Evolutionary conservation across 148 eudicot genomes (phyloP), one percentile per base, ranked within the genome.

Genomic region (Rhododendron simsii): DNA sequence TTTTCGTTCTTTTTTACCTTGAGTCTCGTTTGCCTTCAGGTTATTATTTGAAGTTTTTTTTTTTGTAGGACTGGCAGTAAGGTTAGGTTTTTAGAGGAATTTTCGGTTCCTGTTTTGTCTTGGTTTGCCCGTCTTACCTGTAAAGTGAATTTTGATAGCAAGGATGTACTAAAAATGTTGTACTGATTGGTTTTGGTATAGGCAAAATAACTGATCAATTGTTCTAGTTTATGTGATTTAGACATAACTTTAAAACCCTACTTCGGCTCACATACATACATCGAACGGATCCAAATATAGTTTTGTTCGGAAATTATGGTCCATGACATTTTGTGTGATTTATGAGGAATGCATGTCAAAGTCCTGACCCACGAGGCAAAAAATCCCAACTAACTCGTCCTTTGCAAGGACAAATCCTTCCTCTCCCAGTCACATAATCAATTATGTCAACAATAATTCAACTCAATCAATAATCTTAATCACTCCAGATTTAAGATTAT

Each of bases 111-210:
- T 81, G 50, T 84, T 57, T 85, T 86, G 69, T 89, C 65, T 47
- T 23, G 79, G 79, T 79, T 75, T 83, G 71, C 78, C 57, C 74
- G 69, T 90, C 88, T 88, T 84, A 88, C 87, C 87, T 93, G 95
- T 93, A 93, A 93, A 93, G 93, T 91, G 87, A 91, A 71, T 89
- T 91, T 90, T 90, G 88, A 87, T 92, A 88, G 91, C 83, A 87
- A 88, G 87, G 89, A 86, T 89, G 91, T 79, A 85, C 45, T 47
- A 12, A 45, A 81, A 88, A 86, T 93, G 91, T 91, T 91, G 91
- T 91, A 90, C 33, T 67, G 15, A 90, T 82, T 89, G 80, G 86
- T 85, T 55, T 53, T 87, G 74, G 33, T 76, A 86, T 87, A 78
- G 69, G 86, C 83, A 83, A 83, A 83, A 30, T 33, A 78, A 37